Percentiles rank a stretch among this genome's conserved stretches.
phyloP scores from a whole-genome alignment of 2,329 filamentous ascomycete species.

The Sarocladium strictum region DNA sequence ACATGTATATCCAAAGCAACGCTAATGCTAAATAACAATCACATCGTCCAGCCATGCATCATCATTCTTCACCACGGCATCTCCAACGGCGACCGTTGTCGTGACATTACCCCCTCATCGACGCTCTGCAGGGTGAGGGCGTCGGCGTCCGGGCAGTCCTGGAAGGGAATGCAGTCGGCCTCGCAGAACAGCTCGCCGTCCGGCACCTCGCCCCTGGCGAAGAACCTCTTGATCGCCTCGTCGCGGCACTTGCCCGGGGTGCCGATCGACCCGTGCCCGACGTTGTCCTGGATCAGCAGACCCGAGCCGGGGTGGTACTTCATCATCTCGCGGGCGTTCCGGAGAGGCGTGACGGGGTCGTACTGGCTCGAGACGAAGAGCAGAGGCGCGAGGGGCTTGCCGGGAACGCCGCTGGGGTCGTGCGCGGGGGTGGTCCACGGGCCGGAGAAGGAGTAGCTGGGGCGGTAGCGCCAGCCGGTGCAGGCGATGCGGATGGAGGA shows the following conservation, averaged over 20 bases:
- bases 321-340: conserved; percentile 26
- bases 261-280: conserved; percentile 21
- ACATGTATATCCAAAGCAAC: background rate
- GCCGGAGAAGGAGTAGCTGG: conserved; percentile 34
- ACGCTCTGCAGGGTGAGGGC: background rate
- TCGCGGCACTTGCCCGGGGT: conserved; percentile 16
- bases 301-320: conserved; percentile 20
- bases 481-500: conserved; percentile 32
- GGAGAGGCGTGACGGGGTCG: conserved; percentile 41
- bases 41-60: background rate
- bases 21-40: background rate
- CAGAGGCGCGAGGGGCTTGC: conserved; percentile 33
- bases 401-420: conserved; percentile 18
- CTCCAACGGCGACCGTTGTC: background rate
- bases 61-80: background rate
- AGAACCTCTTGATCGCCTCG: conserved; percentile 9
- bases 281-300: conserved; percentile 23
- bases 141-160: background rate
- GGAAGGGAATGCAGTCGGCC: conserved; percentile 15
- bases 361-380: conserved; percentile 36
- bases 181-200: conserved; percentile 15
- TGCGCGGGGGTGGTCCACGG: conserved; percentile 24
- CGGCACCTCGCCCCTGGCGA: conserved; percentile 21
- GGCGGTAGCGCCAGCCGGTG: conserved; percentile 28
- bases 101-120: background rate